Percentiles rank a stretch among this genome's conserved stretches.
These are phyloP conservation scores for Suillus lakei DNA, from an alignment of 768 basidiomycete genomes.

Conservation along the genomic window DNA sequence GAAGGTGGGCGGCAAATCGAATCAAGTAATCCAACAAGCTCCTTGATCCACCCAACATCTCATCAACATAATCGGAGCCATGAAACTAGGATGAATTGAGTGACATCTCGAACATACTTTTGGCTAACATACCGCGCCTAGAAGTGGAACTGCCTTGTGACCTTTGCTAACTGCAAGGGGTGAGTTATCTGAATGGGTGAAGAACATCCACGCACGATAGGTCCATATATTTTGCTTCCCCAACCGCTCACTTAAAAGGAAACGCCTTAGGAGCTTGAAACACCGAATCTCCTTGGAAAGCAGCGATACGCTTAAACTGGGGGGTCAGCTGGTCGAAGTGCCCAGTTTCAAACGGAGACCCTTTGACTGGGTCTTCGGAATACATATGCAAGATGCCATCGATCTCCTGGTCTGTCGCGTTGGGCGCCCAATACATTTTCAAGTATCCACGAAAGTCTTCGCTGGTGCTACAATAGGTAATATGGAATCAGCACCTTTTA, in stretches of 20 bases:
- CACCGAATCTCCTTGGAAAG: slow-evolving; percentile 38
- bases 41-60: background rate
- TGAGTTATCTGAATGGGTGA: background rate
- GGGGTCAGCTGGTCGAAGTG: slow-evolving; percentile 26
- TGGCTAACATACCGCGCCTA: background rate
- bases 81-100: background rate
- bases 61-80: background rate
- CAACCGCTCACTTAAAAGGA: slow-evolving; percentile 36
- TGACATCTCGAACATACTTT: background rate
- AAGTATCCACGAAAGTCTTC: background rate
- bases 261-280: slow-evolving; percentile 43
- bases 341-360: slow-evolving; percentile 33
- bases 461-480: background rate
- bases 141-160: background rate
- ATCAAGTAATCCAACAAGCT: background rate
- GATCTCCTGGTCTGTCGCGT: background rate
- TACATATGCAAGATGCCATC: background rate
- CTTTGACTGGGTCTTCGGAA: background rate
- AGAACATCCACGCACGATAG: slow-evolving; percentile 33
- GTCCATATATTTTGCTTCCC: slow-evolving; percentile 38
- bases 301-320: slow-evolving; percentile 44
- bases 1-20: background rate
- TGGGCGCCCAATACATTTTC: background rate
- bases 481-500: background rate
- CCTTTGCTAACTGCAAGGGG: background rate